Base-by-base conservation (phyloP, 306 rosid genomes). In the Mucuna pruriens region DNA sequence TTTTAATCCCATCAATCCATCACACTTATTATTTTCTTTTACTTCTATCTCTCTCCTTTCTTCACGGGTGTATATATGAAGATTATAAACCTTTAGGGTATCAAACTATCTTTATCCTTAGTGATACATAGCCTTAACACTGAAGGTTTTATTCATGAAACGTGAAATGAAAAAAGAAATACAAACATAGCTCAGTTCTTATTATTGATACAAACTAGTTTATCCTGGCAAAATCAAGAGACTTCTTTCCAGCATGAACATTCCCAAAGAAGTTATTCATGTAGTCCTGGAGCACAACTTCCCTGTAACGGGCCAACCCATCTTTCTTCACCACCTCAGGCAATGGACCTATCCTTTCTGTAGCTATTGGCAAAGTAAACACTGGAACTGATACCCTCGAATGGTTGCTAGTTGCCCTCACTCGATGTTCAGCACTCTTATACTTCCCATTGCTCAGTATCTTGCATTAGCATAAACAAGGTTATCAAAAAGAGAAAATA, bases 401-500 rank as follows among this genome's bases (percentile, higher is more conserved):
- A 65, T 92, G 38, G 4, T 17, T 78, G 80, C 81, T 87, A 6
- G 86, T 83, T 4, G 91, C 86, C 33, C 85, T 80, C 2, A 84
- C 94, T 69, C 86, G 67, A 79, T 90, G 94, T 68, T 90, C 93
- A 11, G 91, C 88, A 64, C 93, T 92, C 81, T 83, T 86, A 31
- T 90, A 90, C 84, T 71, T 89, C 12, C 94, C 94, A 80, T 90
- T 90, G 74, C 92, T 92, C n/a, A 92, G 23, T 79, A 87, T 85
- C 91, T 86, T 17, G 0, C 19, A 57, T 31, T 23, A 66, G 13
- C 34, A 78, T 9, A 6, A 0, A 62, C 6, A 65, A 9, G 1
- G 42, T 55, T 22, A 49, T 31, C 6, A 75, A 16, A 25, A 29
- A 54, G 13, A 33, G 40, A 62, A 57, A 23, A 10, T 11, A n/a